Base-by-base conservation (phyloP, 1,284 basidiomycete genomes). In the Melampsora americana region DNA sequence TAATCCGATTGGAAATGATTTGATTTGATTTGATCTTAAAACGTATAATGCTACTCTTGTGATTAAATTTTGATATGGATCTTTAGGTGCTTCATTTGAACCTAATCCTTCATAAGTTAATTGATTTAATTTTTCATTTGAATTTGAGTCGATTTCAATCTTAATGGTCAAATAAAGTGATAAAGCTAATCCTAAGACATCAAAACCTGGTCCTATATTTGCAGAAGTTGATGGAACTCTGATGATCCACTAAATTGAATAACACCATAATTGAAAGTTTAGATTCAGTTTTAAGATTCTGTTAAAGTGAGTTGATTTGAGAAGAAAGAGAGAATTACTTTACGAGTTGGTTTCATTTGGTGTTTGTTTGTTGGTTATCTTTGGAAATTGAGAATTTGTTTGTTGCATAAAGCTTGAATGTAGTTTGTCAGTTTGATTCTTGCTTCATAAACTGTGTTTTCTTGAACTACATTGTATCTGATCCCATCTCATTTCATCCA, bases 11-110 rank as follows among this genome's bases (percentile, higher is more conserved):
- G 95, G 95, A 84, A 98, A 96, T 44, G 86, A 85, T 60, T 85
- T 81, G 79, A 92, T 87, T 77, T 85, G 84, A 83, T 95, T 88
- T 83, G 92, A 95, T 46, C 95, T 92, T 20, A 99, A 86, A 78
- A 99, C 91, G 84, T 99, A 99, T 80, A 99, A 90, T 0, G 95
- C 94, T 59, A 97, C 94, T 61, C 96, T 92, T n/a, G 96, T 99
- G 53, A 90, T 92, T 64, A 99, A 88, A 84, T 99, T 99, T 85
- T 93, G 94, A 87, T 95, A 99, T 1, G 94, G 89, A 83, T 96
- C 90, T 65, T 97, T 87, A 59, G 65, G 35, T 77, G 68, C 30
- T 44, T 39, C 73, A 60, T 18, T 73, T 78, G 56, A 77, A 75
- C 66, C 79, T 68, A 56, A 78, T 69, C 30, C 85, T 80, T 30